Base-by-base conservation (phyloP, 2,329 filamentous ascomycete genomes). In the Xylaria sp. region DNA sequence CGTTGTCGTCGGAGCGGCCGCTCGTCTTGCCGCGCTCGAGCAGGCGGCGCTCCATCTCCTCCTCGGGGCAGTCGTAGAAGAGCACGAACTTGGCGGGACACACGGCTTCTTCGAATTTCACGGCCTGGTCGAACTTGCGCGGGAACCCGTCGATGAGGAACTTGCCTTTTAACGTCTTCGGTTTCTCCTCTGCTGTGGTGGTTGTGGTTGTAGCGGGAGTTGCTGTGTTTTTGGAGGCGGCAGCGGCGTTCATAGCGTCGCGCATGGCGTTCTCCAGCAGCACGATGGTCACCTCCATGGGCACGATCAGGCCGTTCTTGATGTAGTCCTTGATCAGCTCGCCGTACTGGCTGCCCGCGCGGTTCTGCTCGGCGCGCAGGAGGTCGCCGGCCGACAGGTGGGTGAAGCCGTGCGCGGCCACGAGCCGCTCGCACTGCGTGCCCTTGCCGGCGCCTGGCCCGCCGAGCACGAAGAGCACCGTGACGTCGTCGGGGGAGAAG, bases 221-320 rank as follows among this genome's bases (percentile, higher is more conserved):
- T 28, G 28, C 6, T 2, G 28, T 28, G 28, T 2, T 28, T 28
- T 28, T 28, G 28, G 41, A 43, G 41, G 63, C 12, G 12, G 71
- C 4, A 25, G 78, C 7, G 62, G 68, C 41, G 25, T 68, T 25
- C 62, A 97, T 88, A 13, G 88, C 86, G 9, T 87, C 89, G 66
- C 86, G 86, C 93, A 99, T 98, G 67, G 94, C 94, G 81, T 97
- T 97, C 83, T 98, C 94, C 52, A 99, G 88, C 43, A 99, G 84
- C 77, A 94, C 91, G 68, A 99, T 92, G 5, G 96, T 99, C 60
- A 98, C 94, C 82, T 98, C 95, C 93, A 97, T 97, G n/a, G 96
- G 96, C 72, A 99, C 96, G 81, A 99, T 99, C 75, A 90, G 90
- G 68, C 96, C 96, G 80, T 99, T 91, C 79, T 92, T 93, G 86